These are phyloP conservation scores for Nemania sp. DNA, from an alignment of 2,329 filamentous ascomycete genomes.

Conservation along the genomic window DNA sequence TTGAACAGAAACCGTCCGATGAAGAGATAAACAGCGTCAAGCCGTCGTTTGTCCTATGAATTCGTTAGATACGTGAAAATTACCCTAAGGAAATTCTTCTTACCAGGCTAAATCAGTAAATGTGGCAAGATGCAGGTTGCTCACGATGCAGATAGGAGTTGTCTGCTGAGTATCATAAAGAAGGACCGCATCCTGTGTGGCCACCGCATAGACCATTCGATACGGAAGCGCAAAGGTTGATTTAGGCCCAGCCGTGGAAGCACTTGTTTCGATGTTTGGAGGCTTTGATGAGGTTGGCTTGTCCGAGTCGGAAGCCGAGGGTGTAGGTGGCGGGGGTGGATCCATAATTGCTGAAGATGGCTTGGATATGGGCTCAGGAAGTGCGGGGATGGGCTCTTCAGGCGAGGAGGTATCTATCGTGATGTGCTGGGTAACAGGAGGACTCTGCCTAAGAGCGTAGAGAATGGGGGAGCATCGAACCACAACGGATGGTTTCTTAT, in stretches of 20 bases:
- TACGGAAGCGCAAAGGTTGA: constrained; percentile 85
- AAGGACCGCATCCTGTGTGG: constrained; percentile 91
- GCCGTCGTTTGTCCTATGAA: constrained; percentile 71
- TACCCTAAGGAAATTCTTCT: constrained; percentile 38
- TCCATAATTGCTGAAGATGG: constrained; percentile 73
- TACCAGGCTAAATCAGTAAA: constrained; percentile 97
- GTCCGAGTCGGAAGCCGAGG: constrained; percentile 49
- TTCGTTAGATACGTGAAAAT: constrained; percentile 33
- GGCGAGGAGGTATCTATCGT: constrained; percentile 90
- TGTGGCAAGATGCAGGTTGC: constrained; percentile 94
- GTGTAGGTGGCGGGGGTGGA: constrained; percentile 69
- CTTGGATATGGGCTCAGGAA: constrained; percentile 80
- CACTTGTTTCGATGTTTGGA: constrained; percentile 49
- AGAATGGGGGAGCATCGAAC: constrained; percentile 91
- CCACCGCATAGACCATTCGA: constrained; percentile 93
- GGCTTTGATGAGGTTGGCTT: constrained; percentile 57
- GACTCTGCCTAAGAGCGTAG: constrained; percentile 75
- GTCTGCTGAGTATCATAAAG: constrained; percentile 97
- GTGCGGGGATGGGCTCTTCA: constrained; percentile 78
- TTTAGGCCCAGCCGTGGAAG: constrained; percentile 60
- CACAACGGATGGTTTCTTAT: constrained; percentile 97
- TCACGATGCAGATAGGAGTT: constrained; percentile 90
- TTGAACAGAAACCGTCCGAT: constrained; percentile 96
- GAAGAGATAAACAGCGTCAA: constrained; percentile 90
- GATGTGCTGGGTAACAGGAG: constrained; percentile 78